Evolutionary conservation across 768 basidiomycete species (phyloP).

Genomic region (Glaciozyma antarctica): DNA sequence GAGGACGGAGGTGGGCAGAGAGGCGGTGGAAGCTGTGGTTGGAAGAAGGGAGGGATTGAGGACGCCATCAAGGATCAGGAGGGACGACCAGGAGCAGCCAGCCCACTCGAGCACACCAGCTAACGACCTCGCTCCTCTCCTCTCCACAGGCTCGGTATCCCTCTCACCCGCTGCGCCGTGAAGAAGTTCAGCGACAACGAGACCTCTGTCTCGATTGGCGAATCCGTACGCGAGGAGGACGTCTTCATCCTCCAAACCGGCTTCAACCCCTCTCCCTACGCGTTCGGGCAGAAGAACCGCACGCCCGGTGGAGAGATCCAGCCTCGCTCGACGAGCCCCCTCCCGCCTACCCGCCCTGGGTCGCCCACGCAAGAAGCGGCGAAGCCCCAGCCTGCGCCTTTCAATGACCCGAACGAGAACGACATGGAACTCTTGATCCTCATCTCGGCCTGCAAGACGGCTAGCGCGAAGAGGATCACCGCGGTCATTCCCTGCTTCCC

Average conservation of each 20-base stretch:
- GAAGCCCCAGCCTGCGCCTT: constrained; percentile 36
- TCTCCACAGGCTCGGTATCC: constrained; percentile 67
- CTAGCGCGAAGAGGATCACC: constrained; percentile 67
- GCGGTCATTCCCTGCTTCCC: constrained; percentile 98
- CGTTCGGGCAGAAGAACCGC: constrained; percentile 20
- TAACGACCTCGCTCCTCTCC: constrained; percentile 15
- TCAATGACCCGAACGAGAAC: constrained; percentile 84
- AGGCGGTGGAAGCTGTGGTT: background rate
- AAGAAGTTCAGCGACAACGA: constrained; percentile 92
- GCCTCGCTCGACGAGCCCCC: constrained; percentile 14
- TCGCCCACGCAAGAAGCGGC: background rate
- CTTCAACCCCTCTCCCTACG: constrained; percentile 35
- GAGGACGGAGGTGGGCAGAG: background rate
- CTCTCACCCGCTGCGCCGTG: constrained; percentile 73
- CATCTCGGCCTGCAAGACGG: constrained; percentile 95
- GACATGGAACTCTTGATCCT: constrained; percentile 98
- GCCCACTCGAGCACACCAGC: background rate
- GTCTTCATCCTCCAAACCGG: constrained; percentile 86
- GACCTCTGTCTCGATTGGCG: constrained; percentile 59
- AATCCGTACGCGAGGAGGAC: constrained; percentile 94
- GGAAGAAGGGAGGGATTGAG: background rate
- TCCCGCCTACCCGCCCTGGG: constrained; percentile 2
- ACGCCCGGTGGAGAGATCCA: constrained; percentile 18
- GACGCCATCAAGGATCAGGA: too few relatives aligned
- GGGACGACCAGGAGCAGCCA: background rate